phyloP scores from a whole-genome alignment of 306 rosid species.

The Dalbergia cultrata region DNA sequence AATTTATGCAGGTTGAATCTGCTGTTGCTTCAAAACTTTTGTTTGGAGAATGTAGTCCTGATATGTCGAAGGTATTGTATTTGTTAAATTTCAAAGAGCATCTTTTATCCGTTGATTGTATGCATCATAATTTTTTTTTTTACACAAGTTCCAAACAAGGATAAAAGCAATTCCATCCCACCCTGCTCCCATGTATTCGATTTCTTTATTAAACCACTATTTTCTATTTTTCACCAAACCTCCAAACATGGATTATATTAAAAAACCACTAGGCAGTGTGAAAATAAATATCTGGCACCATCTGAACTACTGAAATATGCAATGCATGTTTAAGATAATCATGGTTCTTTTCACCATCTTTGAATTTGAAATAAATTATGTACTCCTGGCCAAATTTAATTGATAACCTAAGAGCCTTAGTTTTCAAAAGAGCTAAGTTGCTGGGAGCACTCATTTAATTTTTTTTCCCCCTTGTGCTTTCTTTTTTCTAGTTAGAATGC shows the following conservation, averaged over 20 bases:
- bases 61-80: conserved; percentile 71
- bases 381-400: no score
- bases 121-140: not conserved
- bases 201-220: no score
- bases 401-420: not conserved
- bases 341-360: no score
- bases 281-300: conserved; percentile 4
- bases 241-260: no score
- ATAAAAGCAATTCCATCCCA: conserved; percentile 16
- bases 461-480: not conserved
- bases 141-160: conserved; percentile 10
- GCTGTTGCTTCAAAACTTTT: conserved; percentile 69
- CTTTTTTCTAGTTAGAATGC: conserved; percentile 16
- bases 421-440: not conserved
- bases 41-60: conserved; percentile 69
- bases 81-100: conserved; percentile 46
- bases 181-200: not conserved
- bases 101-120: not conserved
- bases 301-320: not conserved
- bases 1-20: conserved; percentile 76
- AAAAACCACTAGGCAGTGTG: not conserved
- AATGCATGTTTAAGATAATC: no score
- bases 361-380: no score
- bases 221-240: no score
- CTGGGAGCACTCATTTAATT: not conserved